Evolutionary conservation across 1,284 basidiomycete genomes (phyloP), one percentile per base, ranked within the genome.

Genomic region (Ceratobasidium sp.): DNA sequence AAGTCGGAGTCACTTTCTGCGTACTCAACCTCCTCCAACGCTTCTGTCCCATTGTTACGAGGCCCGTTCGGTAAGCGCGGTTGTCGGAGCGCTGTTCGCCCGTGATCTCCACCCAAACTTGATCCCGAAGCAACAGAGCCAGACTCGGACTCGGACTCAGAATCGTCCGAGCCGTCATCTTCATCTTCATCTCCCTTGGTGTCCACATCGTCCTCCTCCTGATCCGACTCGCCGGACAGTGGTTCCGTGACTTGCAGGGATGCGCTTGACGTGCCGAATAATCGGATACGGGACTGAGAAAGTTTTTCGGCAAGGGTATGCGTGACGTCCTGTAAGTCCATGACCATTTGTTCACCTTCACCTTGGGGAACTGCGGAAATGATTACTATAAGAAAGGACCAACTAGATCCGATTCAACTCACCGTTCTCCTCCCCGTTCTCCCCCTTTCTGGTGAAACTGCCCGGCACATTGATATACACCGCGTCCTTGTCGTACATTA

Each of bases 391-490:
- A 38, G 71, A 20, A 79, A 55, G 20, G 78, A 73, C 46, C 67
- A 60, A 27, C 62, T 30, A 50, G 46, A 27, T 46, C 69, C 48
- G 55, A 57, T 20, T 66, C 64, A 48, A 44, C 81, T 77, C 81
- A 92, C 92, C 87, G 79, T 91, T 84, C 78, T 90, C 90, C 14
- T 90, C 91, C 67, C 81, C 83, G 46, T 82, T 84, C 77, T 85
- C 84, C 77, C 85, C 85, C 67, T 84, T 84, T 77, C 93, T 88
- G 4, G 95, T 93, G 82, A 99, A 99, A 82, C 90, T 96, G 1
- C 98, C 98, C 3, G 96, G 95, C 2, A 99, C 97, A 83, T 98
- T 99, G 81, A 99, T 94, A 88, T 96, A 99, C 1, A 99, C 97
- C 0, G 97, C 96, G 82, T 99, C 98, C 85, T 99, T 99, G 87